A percentile compares a stretch with the other conserved stretches of the same genome.
Evolutionary conservation across 2,329 filamentous ascomycete genomes (phyloP).

Genomic region (Cladosporium sp.): DNA sequence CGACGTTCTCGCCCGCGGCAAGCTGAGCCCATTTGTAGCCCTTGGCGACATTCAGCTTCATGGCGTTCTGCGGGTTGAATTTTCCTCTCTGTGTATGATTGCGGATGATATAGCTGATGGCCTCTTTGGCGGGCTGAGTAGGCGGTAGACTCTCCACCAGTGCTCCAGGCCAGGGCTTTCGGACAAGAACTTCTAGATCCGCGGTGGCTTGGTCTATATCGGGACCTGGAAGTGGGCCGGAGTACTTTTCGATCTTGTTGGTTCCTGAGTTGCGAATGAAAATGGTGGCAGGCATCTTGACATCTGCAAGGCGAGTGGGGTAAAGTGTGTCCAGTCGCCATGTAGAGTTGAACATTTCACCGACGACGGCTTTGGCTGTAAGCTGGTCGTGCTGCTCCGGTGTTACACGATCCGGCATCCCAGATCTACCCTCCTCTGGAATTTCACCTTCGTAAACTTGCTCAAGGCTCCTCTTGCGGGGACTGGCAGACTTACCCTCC

Average conservation of each 20-base stretch:
- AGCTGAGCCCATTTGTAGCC: conserved; percentile 59
- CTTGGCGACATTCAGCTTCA: conserved; percentile 58
- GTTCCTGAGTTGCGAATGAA: conserved; percentile 62
- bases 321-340: conserved; percentile 70
- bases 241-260: conserved; percentile 65
- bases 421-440: conserved; percentile 16
- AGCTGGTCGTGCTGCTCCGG: conserved; percentile 33
- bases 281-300: conserved; percentile 63
- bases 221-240: conserved; percentile 60
- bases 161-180: conserved; percentile 75
- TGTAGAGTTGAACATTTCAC: conserved; percentile 71
- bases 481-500: conserved; percentile 17
- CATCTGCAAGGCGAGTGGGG: conserved; percentile 62
- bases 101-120: conserved; percentile 83
- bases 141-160: conserved; percentile 61
- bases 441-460: conserved; percentile 31
- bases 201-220: conserved; percentile 43
- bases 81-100: conserved; percentile 72
- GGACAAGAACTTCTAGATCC: conserved; percentile 66
- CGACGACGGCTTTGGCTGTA: conserved; percentile 58
- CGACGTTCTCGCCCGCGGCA: conserved; percentile 59
- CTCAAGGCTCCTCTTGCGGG: conserved; percentile 34
- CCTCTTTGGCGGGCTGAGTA: conserved; percentile 61
- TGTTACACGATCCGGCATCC: conserved; percentile 41
- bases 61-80: conserved; percentile 66